Conservation (phyloP, 257 asterid species). For the Solanum dulcamara region DNA sequence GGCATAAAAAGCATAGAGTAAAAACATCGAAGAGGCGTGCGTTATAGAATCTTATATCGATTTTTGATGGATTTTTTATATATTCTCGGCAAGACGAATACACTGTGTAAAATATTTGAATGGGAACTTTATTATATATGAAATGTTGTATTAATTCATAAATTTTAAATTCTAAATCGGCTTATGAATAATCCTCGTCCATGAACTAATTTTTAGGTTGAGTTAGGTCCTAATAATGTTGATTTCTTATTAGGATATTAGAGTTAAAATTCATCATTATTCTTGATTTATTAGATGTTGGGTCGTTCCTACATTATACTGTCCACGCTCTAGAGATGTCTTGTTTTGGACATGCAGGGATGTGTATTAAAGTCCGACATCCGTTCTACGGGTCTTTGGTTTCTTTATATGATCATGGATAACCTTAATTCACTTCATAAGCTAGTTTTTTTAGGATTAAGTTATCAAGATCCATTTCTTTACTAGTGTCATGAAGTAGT, state of each 20-base stretch:
- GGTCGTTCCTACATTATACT: neutral
- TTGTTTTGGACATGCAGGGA: neutral
- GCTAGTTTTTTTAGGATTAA: neutral
- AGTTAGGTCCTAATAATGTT: neutral
- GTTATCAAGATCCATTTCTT: neutral
- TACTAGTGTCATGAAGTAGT: neutral
- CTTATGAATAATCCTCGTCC: neutral
- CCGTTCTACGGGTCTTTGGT: neutral
- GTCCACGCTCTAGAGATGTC: neutral
- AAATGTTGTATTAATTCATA: neutral
- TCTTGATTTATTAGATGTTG: neutral
- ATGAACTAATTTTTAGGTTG: neutral
- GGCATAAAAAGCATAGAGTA: neutral
- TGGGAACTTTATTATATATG: neutral
- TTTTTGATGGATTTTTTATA: neutral
- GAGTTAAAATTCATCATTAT: neutral
- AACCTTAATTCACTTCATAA: neutral
- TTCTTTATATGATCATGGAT: neutral
- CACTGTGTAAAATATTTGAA: neutral
- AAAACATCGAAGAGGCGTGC: neutral
- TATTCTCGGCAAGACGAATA: too few species aligned
- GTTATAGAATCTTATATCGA: neutral
- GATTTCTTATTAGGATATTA: neutral
- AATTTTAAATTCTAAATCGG: accelerated
- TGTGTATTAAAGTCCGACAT: neutral